These are phyloP conservation scores for Pseudogymnoascus sp. DNA, from an alignment of 2,329 filamentous ascomycete species.

Conservation along the genomic window DNA sequence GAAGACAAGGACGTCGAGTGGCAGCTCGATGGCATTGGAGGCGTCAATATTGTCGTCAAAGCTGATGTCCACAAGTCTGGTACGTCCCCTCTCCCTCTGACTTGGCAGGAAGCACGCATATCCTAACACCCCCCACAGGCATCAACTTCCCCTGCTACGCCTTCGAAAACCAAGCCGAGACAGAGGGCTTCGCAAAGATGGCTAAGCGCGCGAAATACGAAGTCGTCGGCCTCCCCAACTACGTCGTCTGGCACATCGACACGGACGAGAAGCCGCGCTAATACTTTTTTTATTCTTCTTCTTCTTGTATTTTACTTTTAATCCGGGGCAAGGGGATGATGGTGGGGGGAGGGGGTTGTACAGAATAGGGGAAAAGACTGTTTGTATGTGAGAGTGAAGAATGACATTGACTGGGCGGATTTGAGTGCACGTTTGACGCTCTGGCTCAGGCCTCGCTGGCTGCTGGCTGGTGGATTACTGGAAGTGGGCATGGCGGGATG, in stretches of 20 bases:
- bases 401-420: background rate
- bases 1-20: conserved; percentile 89
- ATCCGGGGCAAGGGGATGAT: background rate
- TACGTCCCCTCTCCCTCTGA: conserved; percentile 35
- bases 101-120: background rate
- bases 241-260: conserved; percentile 98
- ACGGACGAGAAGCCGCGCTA: conserved; percentile 93
- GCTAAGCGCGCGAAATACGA: conserved; percentile 91
- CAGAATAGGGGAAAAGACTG: background rate
- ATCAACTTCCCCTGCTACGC: conserved; percentile 97
- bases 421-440: background rate
- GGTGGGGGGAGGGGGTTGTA: background rate
- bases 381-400: background rate
- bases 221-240: conserved; percentile 90
- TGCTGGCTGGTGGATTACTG: background rate
- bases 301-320: background rate
- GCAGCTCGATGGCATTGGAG: conserved; percentile 89
- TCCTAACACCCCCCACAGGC: conserved; percentile 44
- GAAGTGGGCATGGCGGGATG: background rate
- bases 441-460: background rate
- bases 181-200: conserved; percentile 98
- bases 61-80: conserved; percentile 93
- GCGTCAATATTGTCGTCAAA: conserved; percentile 96
- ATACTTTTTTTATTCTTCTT: too few species aligned
- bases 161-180: conserved; percentile 98